phyloP scores from a whole-genome alignment of 306 rosid genomes.

The Trichosanthes truncata region DNA sequence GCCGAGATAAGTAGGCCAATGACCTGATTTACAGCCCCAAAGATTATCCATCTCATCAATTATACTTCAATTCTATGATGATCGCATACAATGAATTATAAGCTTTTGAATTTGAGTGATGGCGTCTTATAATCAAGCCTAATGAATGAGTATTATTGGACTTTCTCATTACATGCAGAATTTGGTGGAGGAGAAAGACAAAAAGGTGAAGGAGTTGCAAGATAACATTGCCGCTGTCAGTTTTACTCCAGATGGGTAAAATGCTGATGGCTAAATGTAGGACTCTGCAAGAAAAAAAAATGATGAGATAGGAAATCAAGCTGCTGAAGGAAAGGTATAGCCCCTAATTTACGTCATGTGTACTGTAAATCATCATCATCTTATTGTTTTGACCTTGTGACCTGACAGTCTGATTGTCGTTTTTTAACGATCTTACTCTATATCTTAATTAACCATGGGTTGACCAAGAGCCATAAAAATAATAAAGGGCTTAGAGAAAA shows the following conservation, averaged over 20 bases:
- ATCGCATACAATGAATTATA: neutral
- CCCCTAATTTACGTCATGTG: neutral
- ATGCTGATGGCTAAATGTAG: constrained; percentile 92
- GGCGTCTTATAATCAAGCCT: neutral
- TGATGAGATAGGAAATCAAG: constrained; percentile 94
- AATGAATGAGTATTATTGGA: neutral
- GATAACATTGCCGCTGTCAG: constrained; percentile 76
- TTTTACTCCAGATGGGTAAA: constrained; percentile 91
- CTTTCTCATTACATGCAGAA: constrained; percentile 25
- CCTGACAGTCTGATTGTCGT: neutral
- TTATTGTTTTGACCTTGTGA: neutral
- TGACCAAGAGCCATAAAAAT: too few species aligned
- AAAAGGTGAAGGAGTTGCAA: constrained; percentile 73
- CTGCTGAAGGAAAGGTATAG: constrained; percentile 88
- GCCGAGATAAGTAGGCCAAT: neutral
- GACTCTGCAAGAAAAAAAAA: constrained; percentile 95
- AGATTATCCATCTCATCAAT: neutral
- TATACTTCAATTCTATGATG: neutral
- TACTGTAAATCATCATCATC: neutral
- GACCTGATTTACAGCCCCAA: neutral
- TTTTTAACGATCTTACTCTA: neutral
- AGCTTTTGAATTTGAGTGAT: neutral
- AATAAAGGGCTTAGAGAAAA: too few species aligned
- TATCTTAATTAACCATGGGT: too few species aligned
- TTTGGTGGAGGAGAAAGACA: constrained; percentile 87